A percentile compares a stretch with the other conserved stretches of the same genome.
phyloP scores from a whole-genome alignment of 176 grass and related monocot genomes.

The Carex parvula region DNA sequence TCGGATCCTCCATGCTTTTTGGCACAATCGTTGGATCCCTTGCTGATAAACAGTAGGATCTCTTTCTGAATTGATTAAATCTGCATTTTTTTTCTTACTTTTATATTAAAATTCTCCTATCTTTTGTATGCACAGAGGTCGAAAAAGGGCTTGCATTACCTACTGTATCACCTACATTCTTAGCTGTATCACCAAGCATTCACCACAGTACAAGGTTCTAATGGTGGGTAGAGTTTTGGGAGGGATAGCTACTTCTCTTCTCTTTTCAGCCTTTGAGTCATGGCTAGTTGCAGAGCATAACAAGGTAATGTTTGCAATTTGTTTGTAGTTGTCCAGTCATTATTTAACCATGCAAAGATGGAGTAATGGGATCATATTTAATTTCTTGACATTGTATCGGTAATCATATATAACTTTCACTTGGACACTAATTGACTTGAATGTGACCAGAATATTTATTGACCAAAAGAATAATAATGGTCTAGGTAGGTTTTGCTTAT shows the following conservation, averaged over 20 bases:
- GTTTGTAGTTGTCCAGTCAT: not conserved
- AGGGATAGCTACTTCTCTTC: conserved; percentile 53
- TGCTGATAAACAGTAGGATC: conserved; percentile 54
- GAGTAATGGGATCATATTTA: not conserved
- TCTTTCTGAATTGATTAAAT: not conserved
- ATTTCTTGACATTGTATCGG: not conserved
- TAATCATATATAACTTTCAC: not conserved
- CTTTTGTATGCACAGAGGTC: conserved; percentile 34
- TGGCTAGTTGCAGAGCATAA: conserved; percentile 68
- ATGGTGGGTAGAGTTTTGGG: conserved; percentile 51
- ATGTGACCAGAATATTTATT: not conserved
- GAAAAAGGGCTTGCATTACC: conserved; percentile 50
- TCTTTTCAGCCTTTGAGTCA: conserved; percentile 59
- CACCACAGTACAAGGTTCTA: conserved; percentile 47
- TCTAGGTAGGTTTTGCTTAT: not conserved
- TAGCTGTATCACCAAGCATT: conserved; percentile 63
- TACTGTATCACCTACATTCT: conserved; percentile 59
- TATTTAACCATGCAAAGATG: not conserved
- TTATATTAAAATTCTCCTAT: not conserved
- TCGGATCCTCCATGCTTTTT: conserved; percentile 59
- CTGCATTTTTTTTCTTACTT: not conserved
- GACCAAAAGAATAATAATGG: not conserved
- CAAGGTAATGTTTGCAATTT: conserved; percentile 38
- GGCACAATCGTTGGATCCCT: conserved; percentile 61
- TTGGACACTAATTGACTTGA: not conserved